Percentiles rank a stretch among this genome's conserved stretches.
Conservation (phyloP, 768 basidiomycete genomes). For the Cystobasidiopsis lactophilus region DNA sequence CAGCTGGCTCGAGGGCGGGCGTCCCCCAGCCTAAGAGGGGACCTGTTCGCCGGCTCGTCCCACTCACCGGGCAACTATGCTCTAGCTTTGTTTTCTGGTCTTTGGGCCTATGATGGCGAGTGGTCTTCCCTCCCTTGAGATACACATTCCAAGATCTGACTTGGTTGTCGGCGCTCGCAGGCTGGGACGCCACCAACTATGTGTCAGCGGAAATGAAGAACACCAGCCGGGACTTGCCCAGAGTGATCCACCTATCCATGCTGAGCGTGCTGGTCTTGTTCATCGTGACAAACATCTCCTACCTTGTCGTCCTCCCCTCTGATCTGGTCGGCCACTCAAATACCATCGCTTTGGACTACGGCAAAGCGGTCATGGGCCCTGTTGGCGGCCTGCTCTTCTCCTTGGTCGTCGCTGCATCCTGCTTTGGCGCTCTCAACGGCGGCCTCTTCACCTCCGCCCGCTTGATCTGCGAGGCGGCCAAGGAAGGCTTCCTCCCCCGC, state of each 20-base stretch:
- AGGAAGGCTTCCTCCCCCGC: constrained; percentile 65
- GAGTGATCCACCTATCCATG: constrained; percentile 82
- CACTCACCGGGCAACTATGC: constrained; percentile 65
- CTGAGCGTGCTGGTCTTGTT: constrained; percentile 34
- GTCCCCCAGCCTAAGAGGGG: constrained; percentile 41
- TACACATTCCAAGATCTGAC: neutral
- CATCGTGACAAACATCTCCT: constrained; percentile 60
- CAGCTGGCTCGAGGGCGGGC: constrained; percentile 49
- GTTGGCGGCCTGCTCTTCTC: constrained; percentile 75
- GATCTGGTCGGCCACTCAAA: constrained; percentile 23
- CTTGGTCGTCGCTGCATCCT: constrained; percentile 74
- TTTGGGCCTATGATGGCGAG: no score
- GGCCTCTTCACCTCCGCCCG: constrained; percentile 50
- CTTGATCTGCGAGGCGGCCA: constrained; percentile 68
- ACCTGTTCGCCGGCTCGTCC: constrained; percentile 53
- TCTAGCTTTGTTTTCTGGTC: constrained; percentile 55
- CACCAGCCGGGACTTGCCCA: constrained; percentile 64
- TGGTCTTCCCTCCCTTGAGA: neutral
- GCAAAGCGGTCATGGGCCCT: constrained; percentile 60
- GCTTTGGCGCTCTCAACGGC: constrained; percentile 77
- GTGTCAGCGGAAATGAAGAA: constrained; percentile 33
- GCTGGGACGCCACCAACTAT: constrained; percentile 53
- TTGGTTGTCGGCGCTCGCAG: constrained; percentile 51
- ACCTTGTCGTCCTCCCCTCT: constrained; percentile 63
- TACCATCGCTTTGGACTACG: constrained; percentile 46